Evolutionary conservation across 179 eudicot species (phyloP).

Genomic region (Silene vulgaris): DNA sequence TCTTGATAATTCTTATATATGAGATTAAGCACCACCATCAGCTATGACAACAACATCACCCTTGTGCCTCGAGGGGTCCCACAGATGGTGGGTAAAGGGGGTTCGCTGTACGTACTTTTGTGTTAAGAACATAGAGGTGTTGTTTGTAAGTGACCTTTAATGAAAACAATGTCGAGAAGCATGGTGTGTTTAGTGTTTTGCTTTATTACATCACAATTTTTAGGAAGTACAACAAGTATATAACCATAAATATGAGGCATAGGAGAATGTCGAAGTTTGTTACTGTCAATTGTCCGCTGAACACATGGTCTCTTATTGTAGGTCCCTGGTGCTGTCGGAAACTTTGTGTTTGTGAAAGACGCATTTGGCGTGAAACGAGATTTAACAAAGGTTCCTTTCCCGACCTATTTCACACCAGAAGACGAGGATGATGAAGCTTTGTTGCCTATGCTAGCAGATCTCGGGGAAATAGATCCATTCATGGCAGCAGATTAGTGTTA

Average conservation of each 20-base stretch:
- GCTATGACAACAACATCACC: too few relatives aligned
- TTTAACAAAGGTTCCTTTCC: constrained; percentile 62
- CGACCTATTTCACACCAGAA: constrained; percentile 69
- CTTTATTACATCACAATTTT: too few relatives aligned
- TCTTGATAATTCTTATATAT: not conserved
- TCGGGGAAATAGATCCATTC: constrained; percentile 84
- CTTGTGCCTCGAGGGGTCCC: too few relatives aligned
- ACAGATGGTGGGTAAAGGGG: too few relatives aligned
- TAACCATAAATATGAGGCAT: too few relatives aligned
- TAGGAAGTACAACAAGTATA: too few relatives aligned
- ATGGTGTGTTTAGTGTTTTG: too few relatives aligned
- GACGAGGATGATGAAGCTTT: constrained; percentile 50
- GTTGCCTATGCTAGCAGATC: constrained; percentile 79
- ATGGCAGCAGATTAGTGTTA: constrained; percentile 65
- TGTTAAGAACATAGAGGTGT: too few relatives aligned
- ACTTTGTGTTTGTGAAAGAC: constrained; percentile 86
- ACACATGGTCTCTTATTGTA: constrained; percentile 23
- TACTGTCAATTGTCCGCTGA: not conserved
- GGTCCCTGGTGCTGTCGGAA: constrained; percentile 90
- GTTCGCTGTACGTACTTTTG: too few relatives aligned
- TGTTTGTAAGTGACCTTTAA: too few relatives aligned
- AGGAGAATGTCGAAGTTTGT: not conserved
- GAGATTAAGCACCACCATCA: too few relatives aligned
- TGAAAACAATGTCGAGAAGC: too few relatives aligned
- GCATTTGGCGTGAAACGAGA: constrained; percentile 69